phyloP scores from a whole-genome alignment of 768 basidiomycete species.

The Asterophora lycoperdoides region DNA sequence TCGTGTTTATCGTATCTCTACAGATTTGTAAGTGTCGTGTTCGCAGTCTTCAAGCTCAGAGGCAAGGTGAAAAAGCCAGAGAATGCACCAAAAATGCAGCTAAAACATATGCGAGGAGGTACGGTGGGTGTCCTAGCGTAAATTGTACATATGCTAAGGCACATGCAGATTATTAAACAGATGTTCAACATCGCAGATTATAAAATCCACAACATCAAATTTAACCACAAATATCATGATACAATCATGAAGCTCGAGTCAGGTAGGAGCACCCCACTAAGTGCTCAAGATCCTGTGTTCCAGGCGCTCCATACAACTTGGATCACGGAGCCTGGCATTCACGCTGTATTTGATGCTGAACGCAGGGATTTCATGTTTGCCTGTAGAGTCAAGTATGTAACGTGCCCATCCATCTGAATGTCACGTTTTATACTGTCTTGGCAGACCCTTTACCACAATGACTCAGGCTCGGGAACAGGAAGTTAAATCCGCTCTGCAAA shows the following conservation, averaged over 20 bases:
- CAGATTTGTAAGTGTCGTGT: too few species aligned
- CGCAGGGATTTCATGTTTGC: background rate
- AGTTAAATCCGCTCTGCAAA: background rate
- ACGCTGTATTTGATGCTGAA: background rate
- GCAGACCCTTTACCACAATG: background rate
- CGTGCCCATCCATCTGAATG: background rate
- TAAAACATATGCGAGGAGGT: too few species aligned
- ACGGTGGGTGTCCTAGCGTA: too few species aligned
- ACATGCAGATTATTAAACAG: too few species aligned
- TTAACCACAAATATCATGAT: too few species aligned
- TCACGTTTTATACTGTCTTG: background rate
- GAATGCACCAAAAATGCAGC: too few species aligned
- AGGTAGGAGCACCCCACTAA: background rate
- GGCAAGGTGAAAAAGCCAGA: too few species aligned
- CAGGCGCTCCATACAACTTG: background rate
- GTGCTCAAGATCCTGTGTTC: background rate
- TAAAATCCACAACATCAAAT: too few species aligned
- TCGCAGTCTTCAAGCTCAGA: too few species aligned
- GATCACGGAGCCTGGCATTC: background rate
- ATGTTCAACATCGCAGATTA: too few species aligned
- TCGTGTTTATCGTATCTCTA: too few species aligned
- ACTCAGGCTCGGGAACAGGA: background rate
- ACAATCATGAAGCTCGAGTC: background rate
- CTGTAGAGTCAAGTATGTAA: background rate
- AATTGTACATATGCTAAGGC: too few species aligned